Conservation (phyloP, 2,329 filamentous ascomycete genomes). For the Aspergillus phoenicis region DNA sequence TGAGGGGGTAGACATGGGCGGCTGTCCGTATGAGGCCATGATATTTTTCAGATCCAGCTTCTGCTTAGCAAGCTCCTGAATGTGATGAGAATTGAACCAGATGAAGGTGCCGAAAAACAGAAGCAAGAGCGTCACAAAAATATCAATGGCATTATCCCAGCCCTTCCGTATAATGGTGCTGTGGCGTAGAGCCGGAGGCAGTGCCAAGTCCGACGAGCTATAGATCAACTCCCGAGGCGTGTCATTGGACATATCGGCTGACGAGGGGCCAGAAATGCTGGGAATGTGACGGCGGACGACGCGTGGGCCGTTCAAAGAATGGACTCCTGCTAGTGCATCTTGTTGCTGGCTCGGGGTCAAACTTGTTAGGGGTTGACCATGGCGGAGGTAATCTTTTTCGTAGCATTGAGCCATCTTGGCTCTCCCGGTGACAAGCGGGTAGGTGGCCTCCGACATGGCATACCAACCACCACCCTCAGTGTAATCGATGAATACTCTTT, state of each 20-base stretch:
- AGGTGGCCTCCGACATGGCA: constrained; percentile 82
- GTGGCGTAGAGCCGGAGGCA: constrained; percentile 43
- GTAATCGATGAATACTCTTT: constrained; percentile 80
- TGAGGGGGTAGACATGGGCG: constrained; percentile 41
- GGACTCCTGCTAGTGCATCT: constrained; percentile 70
- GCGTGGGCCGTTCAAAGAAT: constrained; percentile 60
- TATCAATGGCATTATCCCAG: constrained; percentile 50
- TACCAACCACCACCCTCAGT: constrained; percentile 91
- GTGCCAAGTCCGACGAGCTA: constrained; percentile 39
- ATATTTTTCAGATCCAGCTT: constrained; percentile 51
- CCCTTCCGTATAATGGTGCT: constrained; percentile 50
- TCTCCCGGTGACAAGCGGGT: constrained; percentile 79
- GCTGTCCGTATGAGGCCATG: constrained; percentile 43
- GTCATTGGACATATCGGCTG: constrained; percentile 39
- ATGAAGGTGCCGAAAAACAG: constrained; percentile 46
- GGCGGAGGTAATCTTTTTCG: constrained; percentile 51
- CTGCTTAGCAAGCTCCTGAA: constrained; percentile 46
- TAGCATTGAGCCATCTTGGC: constrained; percentile 62
- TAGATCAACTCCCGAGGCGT: constrained; percentile 41
- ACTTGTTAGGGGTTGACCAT: constrained; percentile 42
- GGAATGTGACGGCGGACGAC: constrained; percentile 42
- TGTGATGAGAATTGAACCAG: constrained; percentile 46
- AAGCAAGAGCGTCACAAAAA: constrained; percentile 45
- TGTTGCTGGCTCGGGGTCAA: constrained; percentile 53
- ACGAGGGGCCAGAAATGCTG: constrained; percentile 47